Evolutionary conservation across 179 eudicot species (phyloP).

Genomic region (Vitellaria paradoxa): DNA sequence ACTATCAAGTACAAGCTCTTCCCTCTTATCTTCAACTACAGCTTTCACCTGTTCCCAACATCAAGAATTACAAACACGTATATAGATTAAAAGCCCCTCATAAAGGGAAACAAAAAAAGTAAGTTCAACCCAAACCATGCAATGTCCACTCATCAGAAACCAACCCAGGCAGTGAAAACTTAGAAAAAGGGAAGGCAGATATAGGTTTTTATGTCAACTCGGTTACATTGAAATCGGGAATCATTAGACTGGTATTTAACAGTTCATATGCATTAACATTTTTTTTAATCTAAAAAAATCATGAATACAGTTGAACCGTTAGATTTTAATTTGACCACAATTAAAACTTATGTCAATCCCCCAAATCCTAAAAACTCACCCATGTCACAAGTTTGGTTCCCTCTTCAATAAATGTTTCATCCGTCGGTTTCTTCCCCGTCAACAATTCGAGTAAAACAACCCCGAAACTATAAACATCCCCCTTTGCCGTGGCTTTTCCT

Average conservation of each 20-base stretch:
- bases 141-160: too few species aligned
- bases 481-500: slow-evolving; percentile 90
- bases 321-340: too few species aligned
- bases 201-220: too few species aligned
- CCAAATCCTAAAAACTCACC: slow-evolving; percentile 35
- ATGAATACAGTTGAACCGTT: too few species aligned
- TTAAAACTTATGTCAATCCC: too few species aligned
- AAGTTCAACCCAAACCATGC: too few species aligned
- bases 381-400: slow-evolving; percentile 93
- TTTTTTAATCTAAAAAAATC: too few species aligned
- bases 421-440: slow-evolving; percentile 89
- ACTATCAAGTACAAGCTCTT: slow-evolving; percentile 67
- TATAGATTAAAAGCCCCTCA: neutral
- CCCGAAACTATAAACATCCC: slow-evolving; percentile 94
- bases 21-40: slow-evolving; percentile 65
- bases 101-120: neutral
- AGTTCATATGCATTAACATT: too few species aligned
- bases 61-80: neutral
- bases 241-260: too few species aligned
- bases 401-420: slow-evolving; percentile 77
- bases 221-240: too few species aligned
- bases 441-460: slow-evolving; percentile 83
- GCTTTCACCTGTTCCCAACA: slow-evolving; percentile 63
- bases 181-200: too few species aligned
- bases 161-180: too few species aligned